phyloP scores from a whole-genome alignment of 176 grass and related monocot species.

The Carex parvula region DNA sequence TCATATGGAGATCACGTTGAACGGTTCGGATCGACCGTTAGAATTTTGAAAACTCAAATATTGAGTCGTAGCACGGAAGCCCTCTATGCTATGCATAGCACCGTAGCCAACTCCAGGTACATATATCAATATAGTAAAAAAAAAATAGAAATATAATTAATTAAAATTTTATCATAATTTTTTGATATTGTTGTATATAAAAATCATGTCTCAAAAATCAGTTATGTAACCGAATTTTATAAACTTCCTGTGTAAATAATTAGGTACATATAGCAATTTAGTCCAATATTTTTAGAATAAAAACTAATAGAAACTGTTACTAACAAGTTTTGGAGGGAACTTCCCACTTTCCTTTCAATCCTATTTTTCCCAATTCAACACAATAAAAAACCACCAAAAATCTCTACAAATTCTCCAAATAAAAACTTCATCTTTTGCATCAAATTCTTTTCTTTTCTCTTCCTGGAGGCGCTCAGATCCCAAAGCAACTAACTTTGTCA shows the following conservation, averaged over 20 bases:
- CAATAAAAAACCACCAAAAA: background rate
- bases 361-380: background rate
- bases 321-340: constrained; percentile 22
- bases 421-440: background rate
- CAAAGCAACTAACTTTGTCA: background rate
- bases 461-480: background rate
- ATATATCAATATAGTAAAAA: background rate
- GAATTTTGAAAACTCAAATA: too few species aligned
- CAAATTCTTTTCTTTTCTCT: background rate
- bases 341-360: background rate
- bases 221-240: background rate
- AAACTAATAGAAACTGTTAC: constrained; percentile 13
- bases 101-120: too few species aligned
- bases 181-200: background rate
- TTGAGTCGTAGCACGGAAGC: too few species aligned
- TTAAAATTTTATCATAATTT: background rate
- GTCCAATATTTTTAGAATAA: background rate
- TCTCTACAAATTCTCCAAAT: background rate
- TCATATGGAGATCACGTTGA: too few species aligned
- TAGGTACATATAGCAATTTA: background rate
- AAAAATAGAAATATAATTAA: too few species aligned
- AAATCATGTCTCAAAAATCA: background rate
- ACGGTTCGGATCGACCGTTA: too few species aligned
- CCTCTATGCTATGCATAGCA: too few species aligned
- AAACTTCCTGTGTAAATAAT: background rate